A percentile compares a stretch with the other conserved stretches of the same genome.
These are phyloP conservation scores for Cyberlindnera xishuangbannaensis DNA, from an alignment of 805 yeast species.

Conservation along the genomic window DNA sequence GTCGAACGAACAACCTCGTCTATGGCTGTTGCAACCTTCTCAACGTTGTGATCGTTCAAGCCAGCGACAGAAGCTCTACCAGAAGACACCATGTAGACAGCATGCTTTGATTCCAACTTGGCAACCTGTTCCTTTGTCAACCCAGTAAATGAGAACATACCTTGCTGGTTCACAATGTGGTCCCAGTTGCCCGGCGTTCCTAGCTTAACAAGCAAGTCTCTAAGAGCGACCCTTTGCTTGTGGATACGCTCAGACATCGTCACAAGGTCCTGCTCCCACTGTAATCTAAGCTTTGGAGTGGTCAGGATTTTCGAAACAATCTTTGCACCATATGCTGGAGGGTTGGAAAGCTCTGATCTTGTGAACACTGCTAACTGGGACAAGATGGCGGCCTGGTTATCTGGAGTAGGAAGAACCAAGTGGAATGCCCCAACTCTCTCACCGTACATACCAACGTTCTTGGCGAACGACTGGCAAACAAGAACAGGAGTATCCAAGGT, in stretches of 20 bases:
- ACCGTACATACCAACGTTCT: conserved; percentile 95
- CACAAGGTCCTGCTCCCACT: conserved; percentile 80
- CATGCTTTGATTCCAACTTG: conserved; percentile 71
- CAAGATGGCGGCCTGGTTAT: conserved; percentile 49
- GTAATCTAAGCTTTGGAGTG: conserved; percentile 57
- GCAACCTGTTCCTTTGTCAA: conserved; percentile 69
- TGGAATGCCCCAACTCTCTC: conserved; percentile 96
- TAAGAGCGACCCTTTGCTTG: conserved; percentile 68
- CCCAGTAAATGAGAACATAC: conserved; percentile 97
- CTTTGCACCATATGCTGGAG: conserved; percentile 95
- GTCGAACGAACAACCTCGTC: conserved; percentile 60
- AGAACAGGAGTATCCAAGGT: conserved; percentile 50
- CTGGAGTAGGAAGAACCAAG: conserved; percentile 45
- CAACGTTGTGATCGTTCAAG: conserved; percentile 71
- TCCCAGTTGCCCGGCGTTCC: conserved; percentile 89
- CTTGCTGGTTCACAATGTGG: conserved; percentile 85
- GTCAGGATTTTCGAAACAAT: conserved; percentile 72
- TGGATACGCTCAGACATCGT: conserved; percentile 84
- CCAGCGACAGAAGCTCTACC: conserved; percentile 97
- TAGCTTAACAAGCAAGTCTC: conserved; percentile 52
- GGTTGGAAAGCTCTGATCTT: conserved; percentile 85
- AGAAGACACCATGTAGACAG: conserved; percentile 69
- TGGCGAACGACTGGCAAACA: conserved; percentile 93
- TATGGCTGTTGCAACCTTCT: conserved; percentile 71
- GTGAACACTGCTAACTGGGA: conserved; percentile 74